These are phyloP conservation scores for Buddleja alternifolia DNA, from an alignment of 257 asterid species.

Conservation along the genomic window DNA sequence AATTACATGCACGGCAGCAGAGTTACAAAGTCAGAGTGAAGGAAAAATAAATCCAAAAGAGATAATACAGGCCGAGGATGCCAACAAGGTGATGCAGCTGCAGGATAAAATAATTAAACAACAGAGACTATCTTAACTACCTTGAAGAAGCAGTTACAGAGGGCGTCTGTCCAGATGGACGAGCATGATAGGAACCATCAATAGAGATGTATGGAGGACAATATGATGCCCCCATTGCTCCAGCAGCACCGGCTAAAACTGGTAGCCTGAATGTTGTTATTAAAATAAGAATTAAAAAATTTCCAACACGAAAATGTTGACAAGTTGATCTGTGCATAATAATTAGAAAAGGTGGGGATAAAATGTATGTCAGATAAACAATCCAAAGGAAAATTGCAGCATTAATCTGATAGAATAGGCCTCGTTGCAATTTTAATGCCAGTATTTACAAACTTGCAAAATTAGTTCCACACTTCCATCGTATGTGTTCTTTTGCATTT, in stretches of 20 bases:
- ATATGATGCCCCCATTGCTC: conserved; percentile 80
- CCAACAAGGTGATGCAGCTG: neutral
- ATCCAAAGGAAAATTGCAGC: neutral
- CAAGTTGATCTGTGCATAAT: no score
- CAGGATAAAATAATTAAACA: neutral
- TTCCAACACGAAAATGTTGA: no score
- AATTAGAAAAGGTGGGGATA: neutral
- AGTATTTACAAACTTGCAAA: no score
- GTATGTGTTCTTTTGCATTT: no score
- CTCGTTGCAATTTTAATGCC: no score
- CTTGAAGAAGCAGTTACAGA: conserved; percentile 58
- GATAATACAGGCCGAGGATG: neutral
- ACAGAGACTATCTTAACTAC: conserved; percentile 40
- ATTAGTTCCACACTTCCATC: no score
- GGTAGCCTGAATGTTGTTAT: conserved; percentile 68
- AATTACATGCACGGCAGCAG: neutral
- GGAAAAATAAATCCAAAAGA: neutral
- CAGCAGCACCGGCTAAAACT: conserved; percentile 92
- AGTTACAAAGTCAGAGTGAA: conserved; percentile 4
- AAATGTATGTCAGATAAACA: conserved; percentile 1
- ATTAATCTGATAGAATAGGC: no score
- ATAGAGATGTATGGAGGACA: conserved; percentile 74
- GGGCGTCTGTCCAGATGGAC: conserved; percentile 68
- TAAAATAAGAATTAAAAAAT: no score
- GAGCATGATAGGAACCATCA: conserved; percentile 80